Percentiles rank a stretch among this genome's conserved stretches.
These are phyloP conservation scores for Vigna radiata DNA, from an alignment of 306 rosid species.

Conservation along the genomic window DNA sequence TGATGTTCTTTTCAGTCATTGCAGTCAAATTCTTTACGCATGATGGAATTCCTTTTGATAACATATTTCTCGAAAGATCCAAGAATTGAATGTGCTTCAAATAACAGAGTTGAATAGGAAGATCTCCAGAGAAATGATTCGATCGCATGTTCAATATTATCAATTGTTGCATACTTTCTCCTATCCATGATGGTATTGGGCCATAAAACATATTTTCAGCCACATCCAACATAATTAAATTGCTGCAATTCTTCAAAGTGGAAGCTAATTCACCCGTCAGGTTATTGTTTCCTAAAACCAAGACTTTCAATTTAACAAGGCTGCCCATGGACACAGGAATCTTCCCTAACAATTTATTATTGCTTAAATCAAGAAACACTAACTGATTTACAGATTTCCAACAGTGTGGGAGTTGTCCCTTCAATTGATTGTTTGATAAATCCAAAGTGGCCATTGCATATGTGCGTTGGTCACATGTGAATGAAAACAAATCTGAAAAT, in stretches of 20 bases:
- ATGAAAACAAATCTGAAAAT: constrained; percentile 14
- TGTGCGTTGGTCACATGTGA: not conserved
- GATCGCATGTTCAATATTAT: not conserved
- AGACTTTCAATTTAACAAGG: not conserved
- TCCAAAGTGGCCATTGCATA: not conserved
- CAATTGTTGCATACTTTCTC: not conserved
- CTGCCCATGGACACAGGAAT: constrained; percentile 35
- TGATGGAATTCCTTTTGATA: constrained; percentile 12
- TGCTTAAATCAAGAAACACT: constrained; percentile 25
- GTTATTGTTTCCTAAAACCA: constrained; percentile 21
- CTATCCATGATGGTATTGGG: not conserved
- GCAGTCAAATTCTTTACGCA: constrained; percentile 22
- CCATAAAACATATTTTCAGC: not conserved
- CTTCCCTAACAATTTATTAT: constrained; percentile 19
- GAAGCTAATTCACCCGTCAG: constrained; percentile 35
- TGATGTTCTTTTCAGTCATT: not conserved
- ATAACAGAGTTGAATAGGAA: not conserved
- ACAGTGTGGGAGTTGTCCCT: constrained; percentile 10
- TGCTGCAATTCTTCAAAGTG: constrained; percentile 8
- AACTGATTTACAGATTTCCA: not conserved
- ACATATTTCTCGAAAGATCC: constrained; percentile 9
- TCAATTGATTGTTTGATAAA: constrained; percentile 32
- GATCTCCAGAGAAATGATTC: constrained; percentile 7
- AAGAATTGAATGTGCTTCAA: not conserved
- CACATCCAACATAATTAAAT: not conserved